Evolutionary conservation across 352 stramenopile species (phyloP).

Genomic region (Phytophthora nicotianae): DNA sequence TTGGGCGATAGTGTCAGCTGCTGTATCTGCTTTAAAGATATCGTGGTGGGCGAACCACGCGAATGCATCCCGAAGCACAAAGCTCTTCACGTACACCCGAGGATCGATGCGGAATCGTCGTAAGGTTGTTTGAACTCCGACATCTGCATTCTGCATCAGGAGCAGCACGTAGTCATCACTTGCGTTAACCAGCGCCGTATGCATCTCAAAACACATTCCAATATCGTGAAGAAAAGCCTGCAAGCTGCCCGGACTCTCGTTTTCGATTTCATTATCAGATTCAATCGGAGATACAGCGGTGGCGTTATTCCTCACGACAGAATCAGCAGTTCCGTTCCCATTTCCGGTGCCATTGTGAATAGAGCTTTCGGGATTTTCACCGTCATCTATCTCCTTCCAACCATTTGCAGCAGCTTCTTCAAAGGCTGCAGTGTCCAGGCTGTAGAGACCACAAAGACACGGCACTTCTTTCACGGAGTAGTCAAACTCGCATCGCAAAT

Average conservation of each 20-base stretch:
- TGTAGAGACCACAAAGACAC: conserved; percentile 78
- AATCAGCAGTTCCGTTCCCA: conserved; percentile 3
- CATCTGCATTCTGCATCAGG: conserved; percentile 62
- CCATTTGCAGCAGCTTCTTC: conserved; percentile 34
- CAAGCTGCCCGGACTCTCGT: conserved; percentile 30
- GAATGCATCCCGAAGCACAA: conserved; percentile 75
- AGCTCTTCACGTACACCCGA: conserved; percentile 74
- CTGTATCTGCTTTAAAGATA: conserved; percentile 45
- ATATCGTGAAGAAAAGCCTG: conserved; percentile 48
- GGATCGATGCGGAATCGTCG: conserved; percentile 76
- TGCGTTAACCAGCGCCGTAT: conserved; percentile 45
- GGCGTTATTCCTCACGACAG: conserved; percentile 1
- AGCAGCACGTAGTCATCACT: conserved; percentile 82
- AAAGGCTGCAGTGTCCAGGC: conserved; percentile 56
- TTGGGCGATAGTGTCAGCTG: conserved; percentile 30
- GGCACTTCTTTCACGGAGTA: conserved; percentile 75
- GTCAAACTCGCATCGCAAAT: conserved; percentile 80
- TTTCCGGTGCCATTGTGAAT: conserved; percentile 6
- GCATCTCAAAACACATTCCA: conserved; percentile 55
- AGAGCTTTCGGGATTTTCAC: conserved; percentile 4
- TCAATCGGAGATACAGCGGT: background rate
- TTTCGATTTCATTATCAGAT: background rate
- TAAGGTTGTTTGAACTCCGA: conserved; percentile 51
- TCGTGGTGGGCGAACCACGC: conserved; percentile 55
- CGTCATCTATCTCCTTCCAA: conserved; percentile 10